These are phyloP conservation scores for Limnomonas spitsbergensis DNA, from an alignment of 139 green algal genomes.

Conservation along the genomic window DNA sequence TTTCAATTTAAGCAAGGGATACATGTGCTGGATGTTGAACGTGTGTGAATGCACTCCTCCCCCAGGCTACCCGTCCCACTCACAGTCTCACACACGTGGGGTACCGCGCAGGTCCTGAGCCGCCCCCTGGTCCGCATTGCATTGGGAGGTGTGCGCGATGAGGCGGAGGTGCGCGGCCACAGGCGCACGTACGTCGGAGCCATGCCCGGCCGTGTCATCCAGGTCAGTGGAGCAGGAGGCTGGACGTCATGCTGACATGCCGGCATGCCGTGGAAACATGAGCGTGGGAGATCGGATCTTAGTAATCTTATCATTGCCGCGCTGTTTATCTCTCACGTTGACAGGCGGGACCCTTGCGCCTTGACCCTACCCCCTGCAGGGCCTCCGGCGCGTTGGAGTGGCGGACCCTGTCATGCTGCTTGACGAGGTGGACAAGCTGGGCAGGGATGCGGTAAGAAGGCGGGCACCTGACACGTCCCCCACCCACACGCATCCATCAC, in stretches of 20 bases:
- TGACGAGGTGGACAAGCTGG: conserved; percentile 95
- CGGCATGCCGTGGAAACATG: too few relatives aligned
- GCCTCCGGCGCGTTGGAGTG: conserved; percentile 45
- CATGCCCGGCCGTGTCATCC: conserved; percentile 79
- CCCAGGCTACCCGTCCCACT: too few relatives aligned
- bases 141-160: conserved; percentile 84
- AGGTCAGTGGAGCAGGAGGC: conserved; percentile 6
- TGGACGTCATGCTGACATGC: too few relatives aligned
- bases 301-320: too few relatives aligned
- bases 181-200: conserved; percentile 94
- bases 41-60: too few relatives aligned
- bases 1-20: too few relatives aligned
- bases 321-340: too few relatives aligned
- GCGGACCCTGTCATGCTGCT: conserved; percentile 93
- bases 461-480: too few relatives aligned
- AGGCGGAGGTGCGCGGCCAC: conserved; percentile 88
- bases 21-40: too few relatives aligned
- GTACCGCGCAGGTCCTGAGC: conserved; percentile 26
- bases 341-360: too few relatives aligned
- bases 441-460: conserved; percentile 28
- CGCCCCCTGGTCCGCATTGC: conserved; percentile 69
- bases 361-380: conserved; percentile 27
- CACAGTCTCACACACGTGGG: too few relatives aligned
- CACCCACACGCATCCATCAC: not conserved
- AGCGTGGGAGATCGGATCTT: too few relatives aligned